phyloP scores from a whole-genome alignment of 768 basidiomycete species.

The Gymnopilus dilepis region DNA sequence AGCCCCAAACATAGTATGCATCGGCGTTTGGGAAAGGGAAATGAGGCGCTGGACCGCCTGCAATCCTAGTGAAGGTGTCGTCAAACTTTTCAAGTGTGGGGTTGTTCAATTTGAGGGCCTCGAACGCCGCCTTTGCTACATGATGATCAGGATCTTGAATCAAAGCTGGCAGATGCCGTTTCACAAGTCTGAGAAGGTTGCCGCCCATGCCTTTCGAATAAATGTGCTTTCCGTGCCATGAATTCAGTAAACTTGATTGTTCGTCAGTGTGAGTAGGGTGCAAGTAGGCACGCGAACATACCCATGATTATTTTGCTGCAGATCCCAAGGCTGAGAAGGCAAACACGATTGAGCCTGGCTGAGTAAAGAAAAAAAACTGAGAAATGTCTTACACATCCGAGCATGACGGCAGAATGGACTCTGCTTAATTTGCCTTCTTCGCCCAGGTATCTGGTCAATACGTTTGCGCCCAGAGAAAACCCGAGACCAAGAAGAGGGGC shows the following conservation, averaged over 20 bases:
- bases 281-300: conserved; percentile 30
- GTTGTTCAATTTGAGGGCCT: conserved; percentile 52
- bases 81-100: conserved; percentile 66
- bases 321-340: conserved; percentile 54
- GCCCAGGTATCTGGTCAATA: conserved; percentile 87
- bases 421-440: conserved; percentile 75
- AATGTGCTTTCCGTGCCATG: conserved; percentile 61
- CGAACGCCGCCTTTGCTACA: conserved; percentile 52
- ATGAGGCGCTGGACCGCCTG: conserved; percentile 66
- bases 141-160: conserved; percentile 53
- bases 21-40: conserved; percentile 53
- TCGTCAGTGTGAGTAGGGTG: conserved; percentile 11
- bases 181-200: conserved; percentile 68
- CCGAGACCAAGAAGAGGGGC: conserved; percentile 88
- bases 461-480: conserved; percentile 93
- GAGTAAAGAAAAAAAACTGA: background rate
- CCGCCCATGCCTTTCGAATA: conserved; percentile 83
- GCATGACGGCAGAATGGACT: conserved; percentile 65
- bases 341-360: background rate
- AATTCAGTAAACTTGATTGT: conserved; percentile 52
- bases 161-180: conserved; percentile 54
- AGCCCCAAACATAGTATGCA: conserved; percentile 56
- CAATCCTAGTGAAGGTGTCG: conserved; percentile 65
- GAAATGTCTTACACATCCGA: conserved; percentile 75
- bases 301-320: conserved; percentile 53